Conservation (phyloP, 2,329 filamentous ascomycete genomes). For the Alternaria alternata region DNA sequence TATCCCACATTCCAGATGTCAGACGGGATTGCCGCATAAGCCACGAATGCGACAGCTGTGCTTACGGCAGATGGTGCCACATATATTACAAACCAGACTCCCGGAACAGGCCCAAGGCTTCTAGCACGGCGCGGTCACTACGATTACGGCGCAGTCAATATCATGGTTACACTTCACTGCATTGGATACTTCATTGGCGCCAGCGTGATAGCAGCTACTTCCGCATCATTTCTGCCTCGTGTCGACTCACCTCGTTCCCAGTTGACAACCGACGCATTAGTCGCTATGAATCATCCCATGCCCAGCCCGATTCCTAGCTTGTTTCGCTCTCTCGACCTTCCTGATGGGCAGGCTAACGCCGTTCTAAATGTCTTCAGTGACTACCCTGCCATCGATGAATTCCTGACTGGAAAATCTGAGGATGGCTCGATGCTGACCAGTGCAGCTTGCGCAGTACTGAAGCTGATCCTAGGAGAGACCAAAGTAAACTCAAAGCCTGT, state of each 20-base stretch:
- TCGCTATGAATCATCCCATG: not conserved
- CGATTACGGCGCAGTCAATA: not conserved
- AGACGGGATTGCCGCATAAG: not conserved
- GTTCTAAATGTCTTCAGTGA: not conserved
- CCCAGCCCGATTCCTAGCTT: not conserved
- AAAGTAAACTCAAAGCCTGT: not conserved
- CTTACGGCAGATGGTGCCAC: not conserved
- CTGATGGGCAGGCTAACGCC: not conserved
- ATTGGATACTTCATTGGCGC: not conserved
- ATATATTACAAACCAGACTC: not conserved
- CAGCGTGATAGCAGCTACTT: not conserved
- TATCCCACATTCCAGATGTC: not conserved
- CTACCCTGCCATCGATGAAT: not conserved
- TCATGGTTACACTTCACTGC: not conserved
- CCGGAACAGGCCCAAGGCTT: not conserved
- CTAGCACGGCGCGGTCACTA: not conserved
- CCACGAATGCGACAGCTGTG: not conserved
- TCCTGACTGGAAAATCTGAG: not conserved
- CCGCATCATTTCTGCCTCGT: not conserved
- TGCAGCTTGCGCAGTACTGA: not conserved
- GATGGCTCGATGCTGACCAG: not conserved
- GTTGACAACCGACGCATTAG: not conserved
- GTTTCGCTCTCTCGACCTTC: not conserved
- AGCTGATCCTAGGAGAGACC: not conserved
- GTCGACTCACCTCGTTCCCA: not conserved